Base-by-base conservation (phyloP, 140 eudicot genomes). In the Anethum foeniculum region DNA sequence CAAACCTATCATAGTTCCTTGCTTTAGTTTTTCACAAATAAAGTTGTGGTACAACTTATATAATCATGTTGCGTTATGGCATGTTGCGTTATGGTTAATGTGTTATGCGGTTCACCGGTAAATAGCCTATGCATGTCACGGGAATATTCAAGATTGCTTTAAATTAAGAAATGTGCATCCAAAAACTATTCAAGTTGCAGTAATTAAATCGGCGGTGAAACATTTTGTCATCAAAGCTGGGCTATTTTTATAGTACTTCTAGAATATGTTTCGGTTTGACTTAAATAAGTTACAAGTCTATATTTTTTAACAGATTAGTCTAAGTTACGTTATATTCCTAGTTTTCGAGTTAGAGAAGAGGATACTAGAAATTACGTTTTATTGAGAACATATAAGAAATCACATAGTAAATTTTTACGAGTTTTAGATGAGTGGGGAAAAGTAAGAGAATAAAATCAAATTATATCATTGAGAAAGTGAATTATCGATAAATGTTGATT, bases 1-100 rank as follows among this genome's bases (percentile, higher is more conserved):
- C 75, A 93, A 81, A 75, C 89, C 85, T 79, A 87, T 94, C 97
- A 93, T 93, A 75, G 68, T 16, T 52, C 14, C 6, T 71, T 68
- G 46, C 46, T 32, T 4, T 44, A 44, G 7, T 21, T 38, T 25
- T 15, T 46, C 18, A 21, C 78, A 75, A 5, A 43, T 4, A 41
- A 73, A 73, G 25, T 43, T 28, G 58, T 4, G 51, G 71, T 18
- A 71, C 11, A n/a, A 21, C 6, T 41, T 16, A 21, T 23, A 56
- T 56, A 23, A 27, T 56, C 28, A 56, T 56, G 65, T 56, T 56
- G 13, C 65, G 7, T 56, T 67, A 14, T 34, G 23, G n/a, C n/a
- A n/a, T n/a, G n/a, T n/a, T 4, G 41, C 23, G 1, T 10, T 44
- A 46, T 46, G 58, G n/a, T 19, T 84, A 77, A 56, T 54, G 77